phyloP scores from a whole-genome alignment of 192 early-diverging fungal species.

The Lunasporangiospora selenospora region DNA sequence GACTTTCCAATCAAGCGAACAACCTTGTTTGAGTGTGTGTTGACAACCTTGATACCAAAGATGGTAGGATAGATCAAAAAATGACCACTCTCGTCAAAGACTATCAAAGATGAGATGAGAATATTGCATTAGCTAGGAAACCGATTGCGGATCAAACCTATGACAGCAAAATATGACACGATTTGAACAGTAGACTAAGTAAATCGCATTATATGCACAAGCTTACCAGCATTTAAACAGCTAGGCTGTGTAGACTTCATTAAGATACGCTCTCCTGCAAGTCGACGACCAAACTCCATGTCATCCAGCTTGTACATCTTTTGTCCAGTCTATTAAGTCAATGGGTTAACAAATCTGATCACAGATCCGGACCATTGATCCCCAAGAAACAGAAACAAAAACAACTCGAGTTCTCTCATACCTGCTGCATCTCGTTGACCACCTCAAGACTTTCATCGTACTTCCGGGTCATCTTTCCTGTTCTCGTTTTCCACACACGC shows the following conservation, averaged over 20 bases:
- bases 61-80: constrained; percentile 94
- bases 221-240: constrained; percentile 71
- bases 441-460: constrained; percentile 90
- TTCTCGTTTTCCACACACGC: constrained; percentile 82
- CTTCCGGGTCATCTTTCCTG: constrained; percentile 88
- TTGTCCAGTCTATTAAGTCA: constrained; percentile 66
- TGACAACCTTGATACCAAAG: constrained; percentile 95
- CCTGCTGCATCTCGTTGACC: constrained; percentile 88
- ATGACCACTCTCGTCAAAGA: constrained; percentile 91
- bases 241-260: constrained; percentile 73
- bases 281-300: constrained; percentile 97
- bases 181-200: too few relatives aligned
- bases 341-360: not conserved
- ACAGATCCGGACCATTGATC: not conserved
- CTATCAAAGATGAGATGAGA: constrained; percentile 29
- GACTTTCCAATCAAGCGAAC: constrained; percentile 85
- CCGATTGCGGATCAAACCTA: too few relatives aligned
- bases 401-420: constrained; percentile 4
- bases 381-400: constrained; percentile 1
- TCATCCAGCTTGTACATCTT: constrained; percentile 85
- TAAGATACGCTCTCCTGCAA: constrained; percentile 89
- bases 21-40: constrained; percentile 86
- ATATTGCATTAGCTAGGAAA: constrained; percentile 5
- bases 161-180: too few relatives aligned
- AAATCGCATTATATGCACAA: not conserved